Conservation (phyloP, 2,329 filamentous ascomycete species). For the Pseudopyricularia javanii region DNA sequence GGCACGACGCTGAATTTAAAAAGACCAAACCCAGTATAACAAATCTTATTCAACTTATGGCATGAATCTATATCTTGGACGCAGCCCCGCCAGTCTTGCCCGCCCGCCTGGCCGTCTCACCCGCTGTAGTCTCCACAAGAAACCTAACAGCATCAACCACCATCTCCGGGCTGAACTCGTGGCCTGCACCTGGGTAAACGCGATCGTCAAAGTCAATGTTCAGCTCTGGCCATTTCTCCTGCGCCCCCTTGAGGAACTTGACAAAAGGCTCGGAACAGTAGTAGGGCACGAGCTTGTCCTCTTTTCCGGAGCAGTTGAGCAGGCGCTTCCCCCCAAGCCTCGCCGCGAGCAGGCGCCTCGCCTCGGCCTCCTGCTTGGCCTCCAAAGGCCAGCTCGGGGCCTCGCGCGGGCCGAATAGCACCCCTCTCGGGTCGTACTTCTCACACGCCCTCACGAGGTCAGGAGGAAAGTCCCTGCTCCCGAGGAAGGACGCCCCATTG, state of each 20-base stretch:
- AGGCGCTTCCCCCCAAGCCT: constrained; percentile 42
- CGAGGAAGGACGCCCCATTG: constrained; percentile 54
- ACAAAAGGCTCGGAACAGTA: constrained; percentile 46
- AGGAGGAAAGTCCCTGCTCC: constrained; percentile 64
- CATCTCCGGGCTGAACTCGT: constrained; percentile 59
- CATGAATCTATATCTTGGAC: constrained; percentile 15
- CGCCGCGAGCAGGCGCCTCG: constrained; percentile 24
- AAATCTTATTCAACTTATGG: not conserved
- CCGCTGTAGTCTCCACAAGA: constrained; percentile 34
- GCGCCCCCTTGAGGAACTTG: constrained; percentile 44
- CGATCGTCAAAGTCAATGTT: constrained; percentile 44
- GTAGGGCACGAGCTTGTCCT: constrained; percentile 64
- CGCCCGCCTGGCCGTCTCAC: constrained; percentile 8
- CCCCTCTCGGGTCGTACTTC: constrained; percentile 61
- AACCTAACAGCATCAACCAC: constrained; percentile 52
- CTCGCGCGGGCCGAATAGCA: constrained; percentile 47
- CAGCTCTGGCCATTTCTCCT: constrained; percentile 37
- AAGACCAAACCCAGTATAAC: not conserved
- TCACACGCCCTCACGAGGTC: constrained; percentile 51
- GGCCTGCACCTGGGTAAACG: constrained; percentile 56
- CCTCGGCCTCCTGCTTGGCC: constrained; percentile 20
- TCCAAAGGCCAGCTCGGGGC: constrained; percentile 16
- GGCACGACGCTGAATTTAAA: not conserved
- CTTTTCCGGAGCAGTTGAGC: constrained; percentile 51
- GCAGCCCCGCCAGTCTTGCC: constrained; percentile 10